Conservation (phyloP, 2,329 filamentous ascomycete species). For the Lithohypha guttulata region DNA sequence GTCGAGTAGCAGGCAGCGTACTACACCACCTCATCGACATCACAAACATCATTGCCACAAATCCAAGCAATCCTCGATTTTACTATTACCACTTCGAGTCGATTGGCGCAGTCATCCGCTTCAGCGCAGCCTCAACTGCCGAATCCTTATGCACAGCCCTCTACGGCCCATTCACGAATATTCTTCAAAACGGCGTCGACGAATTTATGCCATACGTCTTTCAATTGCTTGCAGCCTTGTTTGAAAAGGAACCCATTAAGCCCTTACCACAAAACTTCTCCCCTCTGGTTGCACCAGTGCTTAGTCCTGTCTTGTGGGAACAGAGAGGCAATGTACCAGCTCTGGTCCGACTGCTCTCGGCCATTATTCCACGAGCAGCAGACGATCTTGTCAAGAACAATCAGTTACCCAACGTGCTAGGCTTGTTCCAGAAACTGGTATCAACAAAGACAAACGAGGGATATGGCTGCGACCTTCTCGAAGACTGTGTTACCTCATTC, state of each 20-base stretch:
- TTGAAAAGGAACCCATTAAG: slow-evolving; percentile 75
- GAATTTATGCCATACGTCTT: slow-evolving; percentile 97
- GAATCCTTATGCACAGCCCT: slow-evolving; percentile 64
- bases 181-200: slow-evolving; percentile 72
- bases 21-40: slow-evolving; percentile 77
- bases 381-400: slow-evolving; percentile 64
- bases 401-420: slow-evolving; percentile 78
- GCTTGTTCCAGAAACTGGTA: slow-evolving; percentile 88
- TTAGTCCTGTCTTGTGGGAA: slow-evolving; percentile 80
- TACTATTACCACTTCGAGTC: slow-evolving; percentile 99
- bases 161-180: slow-evolving; percentile 70
- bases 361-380: slow-evolving; percentile 69
- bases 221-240: slow-evolving; percentile 81
- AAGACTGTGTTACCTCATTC: slow-evolving; percentile 64
- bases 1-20: slow-evolving; percentile 64
- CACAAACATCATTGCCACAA: slow-evolving; percentile 81
- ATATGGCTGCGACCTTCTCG: slow-evolving; percentile 81
- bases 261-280: slow-evolving; percentile 72
- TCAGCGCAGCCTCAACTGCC: slow-evolving; percentile 53
- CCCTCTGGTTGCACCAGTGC: slow-evolving; percentile 63
- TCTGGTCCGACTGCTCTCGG: slow-evolving; percentile 70
- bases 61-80: slow-evolving; percentile 94
- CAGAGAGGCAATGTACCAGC: slow-evolving; percentile 87
- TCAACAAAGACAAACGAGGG: slow-evolving; percentile 72
- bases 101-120: slow-evolving; percentile 74